phyloP scores from a whole-genome alignment of 305 asterid genomes.

The Lippia alba region DNA sequence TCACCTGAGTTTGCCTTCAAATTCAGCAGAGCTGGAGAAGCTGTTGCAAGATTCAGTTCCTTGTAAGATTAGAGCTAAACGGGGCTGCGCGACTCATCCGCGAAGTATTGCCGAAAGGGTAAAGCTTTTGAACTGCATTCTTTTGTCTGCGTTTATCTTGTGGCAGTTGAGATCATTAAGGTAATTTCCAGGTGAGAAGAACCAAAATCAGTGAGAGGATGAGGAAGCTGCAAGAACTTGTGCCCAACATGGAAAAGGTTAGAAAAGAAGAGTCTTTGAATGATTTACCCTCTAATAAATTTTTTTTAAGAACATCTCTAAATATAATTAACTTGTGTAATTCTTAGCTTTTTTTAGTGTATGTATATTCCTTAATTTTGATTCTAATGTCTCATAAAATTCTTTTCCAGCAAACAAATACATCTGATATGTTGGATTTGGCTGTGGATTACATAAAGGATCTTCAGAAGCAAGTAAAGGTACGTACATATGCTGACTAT shows the following conservation, averaged over 20 bases:
- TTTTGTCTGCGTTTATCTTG: background rate
- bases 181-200: slow-evolving; percentile 70
- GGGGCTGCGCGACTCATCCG: slow-evolving; percentile 95
- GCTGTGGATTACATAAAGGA: slow-evolving; percentile 95
- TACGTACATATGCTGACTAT: slow-evolving; percentile 31
- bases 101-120: slow-evolving; percentile 98
- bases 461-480: slow-evolving; percentile 79
- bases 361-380: no score
- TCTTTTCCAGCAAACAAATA: slow-evolving; percentile 82
- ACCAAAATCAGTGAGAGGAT: slow-evolving; percentile 84
- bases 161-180: background rate
- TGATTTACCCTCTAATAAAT: background rate
- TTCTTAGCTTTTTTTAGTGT: background rate
- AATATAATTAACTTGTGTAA: background rate
- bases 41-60: slow-evolving; percentile 76
- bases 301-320: no score
- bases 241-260: slow-evolving; percentile 97
- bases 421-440: slow-evolving; percentile 93
- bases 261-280: background rate
- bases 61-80: slow-evolving; percentile 74
- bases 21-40: slow-evolving; percentile 55
- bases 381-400: background rate
- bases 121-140: background rate
- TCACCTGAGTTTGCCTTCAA: slow-evolving; percentile 72
- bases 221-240: slow-evolving; percentile 90